Conservation (phyloP, 2,329 filamentous ascomycete species). For the Neofusicoccum parvum region DNA sequence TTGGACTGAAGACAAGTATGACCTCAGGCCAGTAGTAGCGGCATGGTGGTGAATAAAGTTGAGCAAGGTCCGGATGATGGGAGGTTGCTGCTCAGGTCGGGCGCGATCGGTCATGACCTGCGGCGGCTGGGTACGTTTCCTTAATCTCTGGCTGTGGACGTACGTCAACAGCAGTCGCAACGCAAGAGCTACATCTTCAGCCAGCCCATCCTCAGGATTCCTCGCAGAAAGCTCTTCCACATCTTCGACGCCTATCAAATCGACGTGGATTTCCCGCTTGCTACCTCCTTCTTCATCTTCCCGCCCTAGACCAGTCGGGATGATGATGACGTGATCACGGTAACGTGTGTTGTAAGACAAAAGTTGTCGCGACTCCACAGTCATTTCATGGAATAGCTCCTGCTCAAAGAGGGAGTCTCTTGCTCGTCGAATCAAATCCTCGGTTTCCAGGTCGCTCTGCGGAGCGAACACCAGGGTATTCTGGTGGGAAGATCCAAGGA, state of each 20-base stretch:
- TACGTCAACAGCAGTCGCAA: slow-evolving; percentile 78
- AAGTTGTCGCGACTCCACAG: slow-evolving; percentile 75
- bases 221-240: slow-evolving; percentile 29
- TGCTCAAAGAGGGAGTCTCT: slow-evolving; percentile 79
- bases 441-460: slow-evolving; percentile 44
- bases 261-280: slow-evolving; percentile 65
- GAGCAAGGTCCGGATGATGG: slow-evolving; percentile 62
- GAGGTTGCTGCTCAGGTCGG: slow-evolving; percentile 53
- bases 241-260: slow-evolving; percentile 66
- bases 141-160: slow-evolving; percentile 75
- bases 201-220: slow-evolving; percentile 49
- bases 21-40: slow-evolving; percentile 39
- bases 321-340: slow-evolving; percentile 49
- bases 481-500: slow-evolving; percentile 58
- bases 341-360: slow-evolving; percentile 70
- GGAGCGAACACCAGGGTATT: slow-evolving; percentile 25
- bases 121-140: slow-evolving; percentile 67
- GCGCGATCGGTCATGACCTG: slow-evolving; percentile 56
- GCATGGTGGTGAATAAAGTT: slow-evolving; percentile 55
- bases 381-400: slow-evolving; percentile 89
- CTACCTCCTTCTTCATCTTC: slow-evolving; percentile 31
- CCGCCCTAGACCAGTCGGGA: slow-evolving; percentile 29
- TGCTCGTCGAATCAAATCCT: slow-evolving; percentile 71
- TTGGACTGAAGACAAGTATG: slow-evolving; percentile 32
- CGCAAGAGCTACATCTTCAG: slow-evolving; percentile 66